These are phyloP conservation scores for Brassica rapa DNA, from an alignment of 345 rosid species.

Conservation along the genomic window DNA sequence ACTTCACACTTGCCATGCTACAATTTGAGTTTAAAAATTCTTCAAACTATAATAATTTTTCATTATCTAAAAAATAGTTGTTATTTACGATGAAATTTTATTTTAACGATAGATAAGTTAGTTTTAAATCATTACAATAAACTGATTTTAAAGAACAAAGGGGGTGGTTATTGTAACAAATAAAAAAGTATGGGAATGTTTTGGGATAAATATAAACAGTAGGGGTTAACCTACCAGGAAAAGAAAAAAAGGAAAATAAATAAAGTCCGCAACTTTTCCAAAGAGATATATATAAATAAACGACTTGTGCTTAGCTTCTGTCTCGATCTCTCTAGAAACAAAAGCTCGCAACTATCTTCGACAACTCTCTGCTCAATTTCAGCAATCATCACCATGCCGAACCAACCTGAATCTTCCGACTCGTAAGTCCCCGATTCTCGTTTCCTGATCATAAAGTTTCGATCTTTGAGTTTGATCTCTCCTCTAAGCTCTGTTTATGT, in stretches of 20 bases:
- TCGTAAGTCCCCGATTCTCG: conserved; percentile 53
- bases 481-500: not conserved
- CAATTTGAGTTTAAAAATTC: not conserved
- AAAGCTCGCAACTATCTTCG: not conserved
- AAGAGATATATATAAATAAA: not conserved
- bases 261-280: not conserved
- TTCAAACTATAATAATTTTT: not conserved
- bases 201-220: not conserved
- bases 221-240: not conserved
- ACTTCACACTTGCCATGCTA: not conserved
- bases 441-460: conserved; percentile 38
- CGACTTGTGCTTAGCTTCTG: not conserved
- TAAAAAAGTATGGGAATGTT: not conserved
- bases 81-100: not conserved
- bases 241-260: not conserved
- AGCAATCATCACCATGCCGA: conserved; percentile 48
- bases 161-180: no score
- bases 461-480: conserved; percentile 1
- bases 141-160: not conserved
- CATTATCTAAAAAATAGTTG: not conserved
- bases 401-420: conserved; percentile 84
- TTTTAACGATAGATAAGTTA: not conserved
- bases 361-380: conserved; percentile 2
- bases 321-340: not conserved
- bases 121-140: not conserved